Base-by-base conservation (phyloP, 2,329 filamentous ascomycete genomes). In the Lecanosticta acicola region DNA sequence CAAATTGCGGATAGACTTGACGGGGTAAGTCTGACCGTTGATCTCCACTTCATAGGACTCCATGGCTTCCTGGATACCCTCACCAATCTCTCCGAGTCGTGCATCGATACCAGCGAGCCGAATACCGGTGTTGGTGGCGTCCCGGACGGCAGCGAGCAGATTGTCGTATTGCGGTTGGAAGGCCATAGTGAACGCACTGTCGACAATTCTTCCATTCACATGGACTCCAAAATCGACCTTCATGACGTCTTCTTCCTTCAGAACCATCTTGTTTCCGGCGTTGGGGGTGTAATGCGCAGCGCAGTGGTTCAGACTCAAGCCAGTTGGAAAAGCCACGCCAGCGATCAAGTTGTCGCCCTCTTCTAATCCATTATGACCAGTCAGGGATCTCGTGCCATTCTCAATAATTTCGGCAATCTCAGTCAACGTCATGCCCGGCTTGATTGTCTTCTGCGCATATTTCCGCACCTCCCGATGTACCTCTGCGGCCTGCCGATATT, bases 151-250 rank as follows among this genome's bases (percentile, higher is more conserved):
- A 36, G 77, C 74, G 29, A 91, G 76, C 20, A 91, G 73, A 60
- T 83, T 83, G 65, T 90, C 84, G 66, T 87, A 90, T 54, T 76
- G 77, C 18, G 78, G 79, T 59, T 90, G 83, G 61, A 87, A 90
- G 0, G 84, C 75, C 67, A 90, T 74, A 8, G 86, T 90, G 63
- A 89, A 91, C 4, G 86, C 86, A 54, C 81, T 85, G 70, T 91
- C 85, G 47, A 90, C 84, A 61, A 90, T 91, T 55, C 81, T 77
- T 3, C 86, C 86, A 60, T 85, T 86, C 59, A 90, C 77, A 63
- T 91, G 86, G 21, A 90, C 85, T 39, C 86, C 85, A 59, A 89
- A 86, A 60, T 91, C 85, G 5, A 90, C 81, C 67, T 87, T 90
- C 76, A 91, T 78, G 29, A 94, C 85, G 62, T 94, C 86, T 51